phyloP scores from a whole-genome alignment of 2,329 filamentous ascomycete genomes.

The Cadophora gregata region DNA sequence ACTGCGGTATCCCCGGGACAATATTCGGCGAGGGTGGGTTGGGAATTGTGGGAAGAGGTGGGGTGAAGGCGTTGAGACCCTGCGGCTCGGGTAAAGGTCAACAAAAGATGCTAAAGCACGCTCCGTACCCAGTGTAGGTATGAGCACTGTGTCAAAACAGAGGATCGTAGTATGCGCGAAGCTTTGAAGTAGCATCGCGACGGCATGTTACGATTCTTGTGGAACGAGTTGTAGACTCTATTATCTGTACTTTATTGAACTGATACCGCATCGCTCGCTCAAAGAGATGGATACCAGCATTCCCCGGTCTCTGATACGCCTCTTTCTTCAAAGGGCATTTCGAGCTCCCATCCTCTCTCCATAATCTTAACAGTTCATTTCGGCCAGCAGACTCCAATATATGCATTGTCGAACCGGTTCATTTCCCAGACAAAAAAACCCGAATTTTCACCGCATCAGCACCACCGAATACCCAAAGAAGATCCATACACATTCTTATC shows the following conservation, averaged over 20 bases:
- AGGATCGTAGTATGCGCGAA: too few species aligned
- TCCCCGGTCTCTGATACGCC: not conserved
- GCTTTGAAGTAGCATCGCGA: too few species aligned
- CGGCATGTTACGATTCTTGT: too few species aligned
- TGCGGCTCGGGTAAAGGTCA: not conserved
- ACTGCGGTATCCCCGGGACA: not conserved
- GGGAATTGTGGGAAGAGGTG: not conserved
- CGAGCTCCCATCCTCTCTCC: not conserved
- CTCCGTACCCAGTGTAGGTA: too few species aligned
- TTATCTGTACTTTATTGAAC: conserved; percentile 9
- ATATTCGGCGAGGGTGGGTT: conserved; percentile 4
- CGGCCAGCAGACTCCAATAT: conserved; percentile 1
- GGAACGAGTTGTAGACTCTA: not conserved
- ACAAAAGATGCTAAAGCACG: not conserved
- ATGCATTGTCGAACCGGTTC: conserved; percentile 10
- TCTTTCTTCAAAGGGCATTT: not conserved
- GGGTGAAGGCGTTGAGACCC: conserved; percentile 2
- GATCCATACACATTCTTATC: conserved; percentile 8
- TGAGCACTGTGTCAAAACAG: not conserved
- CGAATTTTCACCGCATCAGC: not conserved
- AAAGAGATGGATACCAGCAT: conserved; percentile 3
- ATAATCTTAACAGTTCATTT: not conserved
- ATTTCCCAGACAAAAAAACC: not conserved
- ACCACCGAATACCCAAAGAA: conserved; percentile 11
- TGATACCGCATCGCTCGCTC: not conserved